Base-by-base conservation (phyloP, 2,329 filamentous ascomycete genomes). In the Alternaria consortialis region DNA sequence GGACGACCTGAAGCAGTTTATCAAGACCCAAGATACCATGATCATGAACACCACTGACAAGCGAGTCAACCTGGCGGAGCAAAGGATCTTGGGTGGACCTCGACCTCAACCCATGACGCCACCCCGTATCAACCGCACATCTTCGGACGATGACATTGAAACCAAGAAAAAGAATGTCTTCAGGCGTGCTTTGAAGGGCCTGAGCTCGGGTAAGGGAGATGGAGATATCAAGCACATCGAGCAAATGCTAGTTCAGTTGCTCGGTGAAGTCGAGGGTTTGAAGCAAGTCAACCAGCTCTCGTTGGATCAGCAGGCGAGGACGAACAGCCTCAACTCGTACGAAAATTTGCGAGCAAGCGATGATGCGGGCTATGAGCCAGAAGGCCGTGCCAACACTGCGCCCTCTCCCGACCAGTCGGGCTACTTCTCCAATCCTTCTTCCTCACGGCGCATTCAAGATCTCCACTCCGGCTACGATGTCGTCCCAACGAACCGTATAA, bases 101-200 rank as follows among this genome's bases (percentile, higher is more conserved):
- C 89, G 95, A 57, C 94, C 94, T 31, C 90, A 91, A 74, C 87
- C 87, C 50, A 61, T 69, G 44, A 69, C 63, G 39, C 83, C 83
- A 11, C 82, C 89, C 25, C 87, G 90, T 60, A 88, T 87, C 39
- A 80, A 81, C 58, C 82, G 82, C 40, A 83, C 83, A 60, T 82
- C 80, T 25, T 75, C 77, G 12, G 84, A 86, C 8, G 85, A 87
- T 17, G 87, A 90, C 46, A 72, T 84, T 40, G 84, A 90, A 23
- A 84, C 86, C 44, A 97, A 97, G 86, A 93, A 93, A 75, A 91
- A 93, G 80, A 97, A 93, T 74, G 87, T 99, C n/a, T 95, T 98
- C 82, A 91, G 91, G 72, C 89, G 94, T 64, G 95, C 95, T n/a
- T 84, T 99, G 51, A 94, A 96, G 76, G 94, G 94, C 3, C 84